Base-by-base conservation (phyloP, 1,284 basidiomycete genomes). In the Cystobasidium slooffiae region DNA sequence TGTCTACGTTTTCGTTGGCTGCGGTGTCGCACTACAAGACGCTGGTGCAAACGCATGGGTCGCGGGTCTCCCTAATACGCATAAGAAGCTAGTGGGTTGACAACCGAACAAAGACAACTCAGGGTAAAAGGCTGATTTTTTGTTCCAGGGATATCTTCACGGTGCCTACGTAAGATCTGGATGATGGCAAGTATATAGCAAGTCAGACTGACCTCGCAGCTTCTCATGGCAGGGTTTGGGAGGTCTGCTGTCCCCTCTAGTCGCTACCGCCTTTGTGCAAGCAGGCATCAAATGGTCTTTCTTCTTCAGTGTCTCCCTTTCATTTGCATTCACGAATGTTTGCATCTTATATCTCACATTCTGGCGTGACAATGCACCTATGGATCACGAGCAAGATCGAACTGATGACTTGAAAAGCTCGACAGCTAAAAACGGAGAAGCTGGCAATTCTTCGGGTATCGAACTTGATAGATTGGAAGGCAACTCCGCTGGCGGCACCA, bases 11-110 rank as follows among this genome's bases (percentile, higher is more conserved):
- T 39, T 73, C 44, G 24, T 73, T 2, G 52, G 66, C 41, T 49
- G 31, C 16, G 68, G 62, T 3, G 63, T 73, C 1, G 70, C 70
- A 47, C 56, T 52, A 22, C 70, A 73, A 41, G 69, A 63, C 24
- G 69, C 59, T 22, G 69, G 59, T 31, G 61, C 69, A 7, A 72
- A 72, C 31, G 69, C 61, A 20, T 72, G 56, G 49, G 69, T 72
- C 18, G 69, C 69, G 16, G 61, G 69, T 0, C 61, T 72, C 0
- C 61, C 69, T 14, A 24, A 52, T 22, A 58, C 59, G 9, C 59
- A 56, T 12, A n/a, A 39, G 8, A 63, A 72, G 51, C 69, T 72
- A 5, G 64, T 66, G 37, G 8, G 64, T 53, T 41, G 6, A 51
- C 59, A 43, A 18, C 16, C n/a, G 6, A 24, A 16, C 37, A 14